These are phyloP conservation scores for Physaria fendleri DNA, from an alignment of 345 rosid species.

Conservation along the genomic window DNA sequence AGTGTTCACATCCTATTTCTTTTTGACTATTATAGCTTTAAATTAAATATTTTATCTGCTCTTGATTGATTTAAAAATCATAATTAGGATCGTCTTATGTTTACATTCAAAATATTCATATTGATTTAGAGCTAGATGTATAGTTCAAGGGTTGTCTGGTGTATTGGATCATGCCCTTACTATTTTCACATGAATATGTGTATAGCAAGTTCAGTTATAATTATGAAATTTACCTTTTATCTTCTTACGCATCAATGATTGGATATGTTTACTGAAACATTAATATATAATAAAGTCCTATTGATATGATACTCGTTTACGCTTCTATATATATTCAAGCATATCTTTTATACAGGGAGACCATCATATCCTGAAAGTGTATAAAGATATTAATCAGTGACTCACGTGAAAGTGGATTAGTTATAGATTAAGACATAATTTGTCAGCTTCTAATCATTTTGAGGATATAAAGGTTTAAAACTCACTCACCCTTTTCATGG, in stretches of 20 bases:
- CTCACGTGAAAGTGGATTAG: not conserved
- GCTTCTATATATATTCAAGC: not conserved
- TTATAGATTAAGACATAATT: conserved; percentile 9
- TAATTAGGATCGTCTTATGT: not conserved
- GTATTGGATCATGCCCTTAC: too few species aligned
- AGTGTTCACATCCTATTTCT: not conserved
- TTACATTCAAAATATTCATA: not conserved
- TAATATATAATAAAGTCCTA: not conserved
- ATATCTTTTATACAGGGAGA: not conserved
- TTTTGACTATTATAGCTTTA: not conserved
- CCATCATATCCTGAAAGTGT: not conserved
- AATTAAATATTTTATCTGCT: not conserved
- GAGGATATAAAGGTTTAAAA: conserved; percentile 8
- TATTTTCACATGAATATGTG: conserved; percentile 10
- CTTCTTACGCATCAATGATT: conserved; percentile 25
- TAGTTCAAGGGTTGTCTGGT: too few species aligned
- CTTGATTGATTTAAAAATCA: too few species aligned
- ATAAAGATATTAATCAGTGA: not conserved
- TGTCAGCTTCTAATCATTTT: conserved; percentile 9
- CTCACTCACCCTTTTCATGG: conserved; percentile 9
- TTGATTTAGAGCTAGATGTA: not conserved
- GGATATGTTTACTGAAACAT: conserved; percentile 1
- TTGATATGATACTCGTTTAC: not conserved
- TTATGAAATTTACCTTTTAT: conserved; percentile 3
- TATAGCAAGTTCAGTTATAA: not conserved